Conservation (phyloP, 306 rosid genomes). For the Sicyos edulis region DNA sequence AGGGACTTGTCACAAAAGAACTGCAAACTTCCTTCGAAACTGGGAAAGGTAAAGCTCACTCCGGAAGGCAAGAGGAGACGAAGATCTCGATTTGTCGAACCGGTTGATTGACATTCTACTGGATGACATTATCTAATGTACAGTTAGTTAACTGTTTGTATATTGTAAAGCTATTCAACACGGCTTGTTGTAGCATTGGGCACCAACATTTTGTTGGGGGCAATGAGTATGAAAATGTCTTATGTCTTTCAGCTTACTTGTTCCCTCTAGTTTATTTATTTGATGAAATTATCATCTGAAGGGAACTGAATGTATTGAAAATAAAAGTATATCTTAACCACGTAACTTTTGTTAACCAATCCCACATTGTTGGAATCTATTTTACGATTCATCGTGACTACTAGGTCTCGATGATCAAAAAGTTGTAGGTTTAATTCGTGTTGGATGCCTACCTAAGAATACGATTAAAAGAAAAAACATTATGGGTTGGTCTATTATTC, state of each 20-base stretch:
- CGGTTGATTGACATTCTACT: constrained; percentile 48
- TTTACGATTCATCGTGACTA: not conserved
- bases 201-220: constrained; percentile 2
- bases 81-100: constrained; percentile 43
- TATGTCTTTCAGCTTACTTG: not conserved
- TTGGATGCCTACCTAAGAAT: too few relatives aligned
- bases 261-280: not conserved
- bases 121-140: constrained; percentile 24
- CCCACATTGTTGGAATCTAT: not conserved
- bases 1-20: constrained; percentile 31
- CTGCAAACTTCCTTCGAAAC: constrained; percentile 48
- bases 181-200: not conserved
- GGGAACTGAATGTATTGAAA: not conserved
- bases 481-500: not conserved
- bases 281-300: not conserved
- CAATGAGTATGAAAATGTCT: not conserved
- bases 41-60: constrained; percentile 48
- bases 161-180: constrained; percentile 6
- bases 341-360: too few relatives aligned
- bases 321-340: not conserved
- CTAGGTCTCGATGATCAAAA: too few relatives aligned
- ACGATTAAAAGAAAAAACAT: not conserved
- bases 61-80: constrained; percentile 73
- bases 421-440: too few relatives aligned
- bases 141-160: constrained; percentile 13